phyloP scores from a whole-genome alignment of 108 stramenopile genomes.

The Conticribra guillardii region DNA sequence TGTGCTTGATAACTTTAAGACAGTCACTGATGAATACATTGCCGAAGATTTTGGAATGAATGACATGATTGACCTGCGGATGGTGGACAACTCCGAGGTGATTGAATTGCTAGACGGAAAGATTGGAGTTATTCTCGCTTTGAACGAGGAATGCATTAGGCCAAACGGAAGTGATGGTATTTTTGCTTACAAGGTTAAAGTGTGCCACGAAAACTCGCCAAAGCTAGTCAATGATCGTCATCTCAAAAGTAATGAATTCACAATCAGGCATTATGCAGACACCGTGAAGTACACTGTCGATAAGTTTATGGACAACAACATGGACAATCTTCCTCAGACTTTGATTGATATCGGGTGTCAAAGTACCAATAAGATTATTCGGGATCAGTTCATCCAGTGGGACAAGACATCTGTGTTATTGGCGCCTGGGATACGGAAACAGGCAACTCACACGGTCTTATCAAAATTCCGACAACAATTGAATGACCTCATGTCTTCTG shows the following conservation, averaged over 20 bases:
- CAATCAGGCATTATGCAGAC: conserved; percentile 86
- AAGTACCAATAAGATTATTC: conserved; percentile 63
- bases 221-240: conserved; percentile 61
- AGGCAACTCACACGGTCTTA: conserved; percentile 59
- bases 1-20: conserved; percentile 70
- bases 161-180: conserved; percentile 82
- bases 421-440: conserved; percentile 55
- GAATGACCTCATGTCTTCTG: conserved; percentile 60
- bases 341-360: conserved; percentile 54
- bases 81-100: conserved; percentile 90
- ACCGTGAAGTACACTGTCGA: conserved; percentile 79
- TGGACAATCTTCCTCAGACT: conserved; percentile 78
- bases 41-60: conserved; percentile 70
- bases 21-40: conserved; percentile 78
- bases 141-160: conserved; percentile 95
- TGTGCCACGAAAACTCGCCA: conserved; percentile 67
- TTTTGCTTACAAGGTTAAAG: conserved; percentile 80
- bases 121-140: conserved; percentile 79
- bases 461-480: conserved; percentile 74
- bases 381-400: conserved; percentile 48
- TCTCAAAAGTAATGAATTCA: conserved; percentile 70
- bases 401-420: conserved; percentile 8
- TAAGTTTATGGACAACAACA: conserved; percentile 81
- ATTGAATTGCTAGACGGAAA: conserved; percentile 90
- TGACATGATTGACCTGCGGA: conserved; percentile 75